Base-by-base conservation (phyloP, 108 stramenopile species). In the Schizochytrium sp. region DNA sequence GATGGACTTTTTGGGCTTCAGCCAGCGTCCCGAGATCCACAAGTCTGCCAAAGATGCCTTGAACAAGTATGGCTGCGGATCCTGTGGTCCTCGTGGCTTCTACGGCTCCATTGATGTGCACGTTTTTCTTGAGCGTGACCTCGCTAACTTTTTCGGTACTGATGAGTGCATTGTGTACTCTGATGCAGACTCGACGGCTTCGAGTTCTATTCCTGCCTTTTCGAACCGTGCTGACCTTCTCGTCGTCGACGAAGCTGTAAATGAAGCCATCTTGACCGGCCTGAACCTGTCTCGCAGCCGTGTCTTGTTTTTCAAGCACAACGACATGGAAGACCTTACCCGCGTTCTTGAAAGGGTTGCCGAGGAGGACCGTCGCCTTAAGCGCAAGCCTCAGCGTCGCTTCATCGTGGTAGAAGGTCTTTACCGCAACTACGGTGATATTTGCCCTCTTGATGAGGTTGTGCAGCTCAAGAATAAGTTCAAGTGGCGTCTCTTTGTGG, bases 71-170 rank as follows among this genome's bases (percentile, higher is more conserved):
- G 98, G 98, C 13, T 97, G 96, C 91, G 99, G 98, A 5, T 95
- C 95, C 45, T 99, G 99, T 87, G 99, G 99, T 13, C 99, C 99
- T 17, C 95, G 99, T n/a, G 98, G 98, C 1, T 99, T 99, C 88
- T 99, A 99, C 91, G 99, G 99, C n/a, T 97, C 99, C 53, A 98
- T 99, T 87, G 97, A 98, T 89, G 95, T 93, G 12, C 99, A 99
- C 92, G 72, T 98, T 57, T 92, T 94, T 46, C 61, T 97, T 38
- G 99, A 99, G 93, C 89, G 94, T 3, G 90, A 90, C 19, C 91
- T 98, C 55, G 92, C 98, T 41, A 64, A 88, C n/a, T 97, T 98
- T 90, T 92, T 96, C 76, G 92, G 93, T 3, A 94, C 96, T 4
- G 96, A 98, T 28, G 96, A 94, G n/a, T 97, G 97, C 64, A 98